A percentile compares a stretch with the other conserved stretches of the same genome.
These are phyloP conservation scores for Lactifluus piperatus DNA, from an alignment of 768 basidiomycete genomes.

Conservation along the genomic window DNA sequence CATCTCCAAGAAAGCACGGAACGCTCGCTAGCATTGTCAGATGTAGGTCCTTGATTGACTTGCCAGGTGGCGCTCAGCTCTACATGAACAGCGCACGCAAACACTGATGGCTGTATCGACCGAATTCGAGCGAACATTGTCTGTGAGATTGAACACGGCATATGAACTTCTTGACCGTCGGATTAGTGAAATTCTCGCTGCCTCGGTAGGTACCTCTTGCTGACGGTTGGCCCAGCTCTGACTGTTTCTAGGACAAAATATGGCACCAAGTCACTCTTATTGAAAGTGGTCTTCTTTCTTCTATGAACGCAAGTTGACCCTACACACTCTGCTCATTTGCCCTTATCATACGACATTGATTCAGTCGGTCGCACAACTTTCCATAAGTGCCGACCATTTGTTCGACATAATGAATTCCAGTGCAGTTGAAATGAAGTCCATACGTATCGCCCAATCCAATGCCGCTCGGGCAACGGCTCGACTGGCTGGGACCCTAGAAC, in stretches of 20 bases:
- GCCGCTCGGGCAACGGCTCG: slow-evolving; percentile 4
- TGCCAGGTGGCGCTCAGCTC: not conserved
- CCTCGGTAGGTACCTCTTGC: not conserved
- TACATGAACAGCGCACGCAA: not conserved
- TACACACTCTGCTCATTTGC: not conserved
- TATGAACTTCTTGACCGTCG: slow-evolving; percentile 1
- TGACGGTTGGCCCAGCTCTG: not conserved
- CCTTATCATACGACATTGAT: not conserved
- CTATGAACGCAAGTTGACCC: slow-evolving; percentile 3
- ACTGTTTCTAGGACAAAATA: slow-evolving; percentile 3
- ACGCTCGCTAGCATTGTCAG: slow-evolving; percentile 6
- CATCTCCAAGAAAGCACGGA: slow-evolving; percentile 6
- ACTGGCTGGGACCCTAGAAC: slow-evolving; percentile 8
- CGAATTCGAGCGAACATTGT: slow-evolving; percentile 10
- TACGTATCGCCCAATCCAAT: slow-evolving; percentile 8
- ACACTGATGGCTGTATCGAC: not conserved
- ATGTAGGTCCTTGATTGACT: not conserved
- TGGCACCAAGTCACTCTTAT: slow-evolving; percentile 7
- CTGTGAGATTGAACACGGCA: not conserved
- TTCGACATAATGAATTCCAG: slow-evolving; percentile 8
- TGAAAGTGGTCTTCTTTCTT: slow-evolving; percentile 3
- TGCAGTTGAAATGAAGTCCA: not conserved
- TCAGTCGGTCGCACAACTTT: slow-evolving; percentile 7
- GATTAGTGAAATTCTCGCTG: not conserved
- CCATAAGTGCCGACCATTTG: not conserved